phyloP scores from a whole-genome alignment of 768 basidiomycete species.

The Guyanaporus albipodus region DNA sequence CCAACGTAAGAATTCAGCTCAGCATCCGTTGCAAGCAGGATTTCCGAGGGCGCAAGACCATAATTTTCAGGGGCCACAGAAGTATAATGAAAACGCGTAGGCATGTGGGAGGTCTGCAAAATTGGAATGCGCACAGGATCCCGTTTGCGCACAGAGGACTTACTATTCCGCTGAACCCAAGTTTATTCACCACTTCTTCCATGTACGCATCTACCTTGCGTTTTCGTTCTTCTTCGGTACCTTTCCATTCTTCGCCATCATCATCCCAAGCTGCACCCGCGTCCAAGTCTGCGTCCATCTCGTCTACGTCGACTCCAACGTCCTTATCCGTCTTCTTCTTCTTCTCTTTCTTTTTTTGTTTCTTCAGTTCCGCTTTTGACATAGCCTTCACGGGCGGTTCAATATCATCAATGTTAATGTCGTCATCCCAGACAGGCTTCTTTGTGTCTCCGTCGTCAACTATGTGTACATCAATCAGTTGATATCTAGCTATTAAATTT shows the following conservation, averaged over 20 bases:
- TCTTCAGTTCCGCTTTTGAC: conserved; percentile 22
- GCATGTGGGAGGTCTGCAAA: conserved; percentile 75
- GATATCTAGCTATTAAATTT: neutral
- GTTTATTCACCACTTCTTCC: conserved; percentile 75
- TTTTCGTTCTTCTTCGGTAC: conserved; percentile 89
- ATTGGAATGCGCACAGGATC: neutral
- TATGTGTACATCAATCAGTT: conserved; percentile 1
- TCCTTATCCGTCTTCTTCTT: conserved; percentile 38
- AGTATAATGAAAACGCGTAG: conserved; percentile 93
- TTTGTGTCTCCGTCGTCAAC: conserved; percentile 39
- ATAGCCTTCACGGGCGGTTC: conserved; percentile 33
- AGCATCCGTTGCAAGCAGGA: conserved; percentile 85
- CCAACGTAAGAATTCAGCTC: conserved; percentile 92
- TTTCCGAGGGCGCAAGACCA: conserved; percentile 77
- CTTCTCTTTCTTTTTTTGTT: conserved; percentile 52
- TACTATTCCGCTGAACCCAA: conserved; percentile 97
- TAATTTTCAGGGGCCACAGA: conserved; percentile 58
- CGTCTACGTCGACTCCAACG: conserved; percentile 44
- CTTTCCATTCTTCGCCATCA: conserved; percentile 72
- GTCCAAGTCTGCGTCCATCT: conserved; percentile 58
- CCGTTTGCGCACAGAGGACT: conserved; percentile 24
- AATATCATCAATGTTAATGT: conserved; percentile 78
- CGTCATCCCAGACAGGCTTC: conserved; percentile 91
- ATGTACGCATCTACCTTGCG: conserved; percentile 80
- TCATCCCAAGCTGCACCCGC: conserved; percentile 33